A percentile compares a stretch with the other conserved stretches of the same genome.
Conservation (phyloP, 2,329 filamentous ascomycete genomes). For the Fusarium equiseti region DNA sequence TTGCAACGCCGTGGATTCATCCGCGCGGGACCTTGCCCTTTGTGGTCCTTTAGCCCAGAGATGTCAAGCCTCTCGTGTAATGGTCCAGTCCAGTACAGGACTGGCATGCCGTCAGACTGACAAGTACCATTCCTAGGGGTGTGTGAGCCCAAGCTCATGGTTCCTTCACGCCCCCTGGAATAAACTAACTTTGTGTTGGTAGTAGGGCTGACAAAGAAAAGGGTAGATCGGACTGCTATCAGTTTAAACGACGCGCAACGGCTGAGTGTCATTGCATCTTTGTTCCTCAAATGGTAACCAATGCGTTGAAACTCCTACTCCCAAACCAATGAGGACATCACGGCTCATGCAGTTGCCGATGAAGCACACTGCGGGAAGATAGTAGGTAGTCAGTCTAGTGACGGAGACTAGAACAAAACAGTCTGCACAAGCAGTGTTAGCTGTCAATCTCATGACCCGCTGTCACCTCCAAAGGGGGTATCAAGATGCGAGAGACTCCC, state of each 20-base stretch:
- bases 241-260: not conserved
- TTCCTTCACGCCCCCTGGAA: slow-evolving; percentile 28
- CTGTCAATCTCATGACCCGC: slow-evolving; percentile 20
- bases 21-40: slow-evolving; percentile 10
- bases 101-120: slow-evolving; percentile 29
- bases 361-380: slow-evolving; percentile 36
- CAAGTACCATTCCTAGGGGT: slow-evolving; percentile 30
- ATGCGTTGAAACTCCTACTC: not conserved
- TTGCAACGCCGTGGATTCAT: slow-evolving; percentile 32
- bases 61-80: slow-evolving; percentile 3
- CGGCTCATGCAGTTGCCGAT: slow-evolving; percentile 37
- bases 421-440: not conserved
- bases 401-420: not conserved
- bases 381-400: not conserved
- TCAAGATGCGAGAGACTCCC: slow-evolving; percentile 42
- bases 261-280: not conserved
- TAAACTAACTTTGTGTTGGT: not conserved
- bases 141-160: slow-evolving; percentile 28
- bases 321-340: slow-evolving; percentile 15
- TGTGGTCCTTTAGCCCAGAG: not conserved
- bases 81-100: not conserved
- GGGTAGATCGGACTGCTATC: not conserved
- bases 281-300: not conserved
- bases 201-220: slow-evolving; percentile 34
- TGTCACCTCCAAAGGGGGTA: slow-evolving; percentile 30